phyloP scores from a whole-genome alignment of 345 rosid species.

The Clarkia xantiana region DNA sequence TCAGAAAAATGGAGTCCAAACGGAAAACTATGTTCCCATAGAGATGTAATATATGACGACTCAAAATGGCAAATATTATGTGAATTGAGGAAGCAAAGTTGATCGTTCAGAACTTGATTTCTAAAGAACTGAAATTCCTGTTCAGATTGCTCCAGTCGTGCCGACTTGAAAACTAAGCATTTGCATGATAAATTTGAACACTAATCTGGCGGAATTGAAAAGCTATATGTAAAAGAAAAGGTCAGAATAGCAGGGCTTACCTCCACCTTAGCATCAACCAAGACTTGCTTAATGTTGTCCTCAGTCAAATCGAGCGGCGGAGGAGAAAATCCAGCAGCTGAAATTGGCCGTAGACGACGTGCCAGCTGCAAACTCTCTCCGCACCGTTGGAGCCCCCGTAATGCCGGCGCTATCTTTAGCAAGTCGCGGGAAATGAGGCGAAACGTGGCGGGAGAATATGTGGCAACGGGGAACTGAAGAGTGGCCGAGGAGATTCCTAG shows the following conservation, averaged over 20 bases:
- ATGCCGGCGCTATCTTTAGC: not conserved
- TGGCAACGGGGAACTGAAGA: not conserved
- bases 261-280: constrained; percentile 67
- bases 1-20: no score
- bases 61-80: no score
- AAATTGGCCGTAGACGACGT: not conserved
- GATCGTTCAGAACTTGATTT: no score
- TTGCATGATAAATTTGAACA: no score
- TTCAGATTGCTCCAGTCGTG: no score
- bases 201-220: no score
- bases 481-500: not conserved
- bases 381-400: not conserved
- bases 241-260: constrained; percentile 13
- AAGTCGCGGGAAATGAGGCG: not conserved
- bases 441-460: not conserved
- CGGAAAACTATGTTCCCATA: no score
- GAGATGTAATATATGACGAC: no score
- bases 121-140: no score
- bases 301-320: constrained; percentile 81
- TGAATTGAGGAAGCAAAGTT: no score
- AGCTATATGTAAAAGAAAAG: no score
- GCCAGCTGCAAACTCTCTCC: not conserved
- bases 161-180: no score
- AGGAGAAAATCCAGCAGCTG: constrained; percentile 40
- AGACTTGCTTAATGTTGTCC: constrained; percentile 52